Evolutionary conservation across 1,284 basidiomycete genomes (phyloP), one percentile per base, ranked within the genome.

Genomic region (Cutaneotrichosporon curvatum): DNA sequence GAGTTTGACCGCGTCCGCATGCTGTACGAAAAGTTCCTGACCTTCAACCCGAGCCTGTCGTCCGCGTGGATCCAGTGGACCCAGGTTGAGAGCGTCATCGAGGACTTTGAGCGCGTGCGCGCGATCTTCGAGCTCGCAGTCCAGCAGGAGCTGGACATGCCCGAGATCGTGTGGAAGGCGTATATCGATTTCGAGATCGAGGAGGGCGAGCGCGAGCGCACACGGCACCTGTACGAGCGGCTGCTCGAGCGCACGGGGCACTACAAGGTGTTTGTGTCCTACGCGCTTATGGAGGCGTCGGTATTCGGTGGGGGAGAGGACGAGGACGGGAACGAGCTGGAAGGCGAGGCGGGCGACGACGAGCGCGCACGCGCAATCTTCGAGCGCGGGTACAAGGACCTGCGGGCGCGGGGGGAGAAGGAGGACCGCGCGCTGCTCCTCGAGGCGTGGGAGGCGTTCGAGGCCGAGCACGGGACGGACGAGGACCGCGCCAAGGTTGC

Each of bases 61-160:
- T 78, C 84, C 1, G 87, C 89, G 0, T 99, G 95, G 95, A 95
- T 99, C 70, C 87, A 88, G 68, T 99, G 86, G 70, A 90, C 94
- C 11, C 91, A 96, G 66, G 81, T 98, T 33, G 95, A 98, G 73
- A 81, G 83, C 0, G 87, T 88, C 45, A 79, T 98, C 1, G 88
- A 89, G 69, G 95, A 98, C 70, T 84, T 86, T 65, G 76, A 83
- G 21, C 89, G 95, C 38, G 88, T 91, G 3, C 84, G 96, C 14
- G 92, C 83, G 3, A 91, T 99, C 63, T 98, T 90, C 70, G 92
- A 98, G 70, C 81, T 98, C 32, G 95, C 88, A 3, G 81, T 94
- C n/a, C 77, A 84, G 3, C 95, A 98, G 63, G 82, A 83, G n/a
- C 77, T 98, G 34, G 91, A 95, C 48, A 97, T 97, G 90, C 95